Conservation (phyloP, 352 stramenopile species). For the Globisporangium mamillatum region DNA sequence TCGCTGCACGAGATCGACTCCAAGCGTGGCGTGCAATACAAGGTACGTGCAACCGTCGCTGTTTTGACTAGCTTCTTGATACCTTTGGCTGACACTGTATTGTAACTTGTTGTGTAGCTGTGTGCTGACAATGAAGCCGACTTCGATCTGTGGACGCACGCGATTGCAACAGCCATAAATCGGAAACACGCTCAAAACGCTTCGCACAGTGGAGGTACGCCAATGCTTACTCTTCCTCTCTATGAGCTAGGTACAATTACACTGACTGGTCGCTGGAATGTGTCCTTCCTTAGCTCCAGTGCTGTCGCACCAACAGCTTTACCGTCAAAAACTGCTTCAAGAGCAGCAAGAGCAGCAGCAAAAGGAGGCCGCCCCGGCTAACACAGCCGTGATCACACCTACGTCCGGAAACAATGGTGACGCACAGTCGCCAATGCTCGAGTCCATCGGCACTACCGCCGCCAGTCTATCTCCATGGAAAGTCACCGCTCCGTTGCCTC, state of each 20-base stretch:
- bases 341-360: slow-evolving; percentile 35
- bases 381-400: slow-evolving; percentile 15
- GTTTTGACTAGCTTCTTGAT: not conserved
- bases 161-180: slow-evolving; percentile 76
- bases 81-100: slow-evolving; percentile 3
- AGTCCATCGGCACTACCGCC: not conserved
- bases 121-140: slow-evolving; percentile 74
- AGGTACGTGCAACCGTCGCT: slow-evolving; percentile 34
- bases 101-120: slow-evolving; percentile 28
- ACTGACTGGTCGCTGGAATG: not conserved
- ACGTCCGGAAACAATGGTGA: not conserved
- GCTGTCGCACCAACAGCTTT: slow-evolving; percentile 73
- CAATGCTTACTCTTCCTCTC: not conserved
- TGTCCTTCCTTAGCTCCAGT: slow-evolving; percentile 22
- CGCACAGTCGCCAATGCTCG: not conserved
- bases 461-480: not conserved
- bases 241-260: not conserved
- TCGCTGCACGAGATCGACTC: slow-evolving; percentile 76
- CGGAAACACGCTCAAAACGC: slow-evolving; percentile 49
- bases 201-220: slow-evolving; percentile 16
- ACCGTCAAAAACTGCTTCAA: slow-evolving; percentile 65
- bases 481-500: not conserved
- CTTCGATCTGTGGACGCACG: slow-evolving; percentile 77
- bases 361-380: not conserved
- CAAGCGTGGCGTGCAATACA: slow-evolving; percentile 82